Percentiles rank a stretch among this genome's conserved stretches.
Conservation (phyloP, 495 filamentous ascomycete species). For the Aspergillus steynii region DNA sequence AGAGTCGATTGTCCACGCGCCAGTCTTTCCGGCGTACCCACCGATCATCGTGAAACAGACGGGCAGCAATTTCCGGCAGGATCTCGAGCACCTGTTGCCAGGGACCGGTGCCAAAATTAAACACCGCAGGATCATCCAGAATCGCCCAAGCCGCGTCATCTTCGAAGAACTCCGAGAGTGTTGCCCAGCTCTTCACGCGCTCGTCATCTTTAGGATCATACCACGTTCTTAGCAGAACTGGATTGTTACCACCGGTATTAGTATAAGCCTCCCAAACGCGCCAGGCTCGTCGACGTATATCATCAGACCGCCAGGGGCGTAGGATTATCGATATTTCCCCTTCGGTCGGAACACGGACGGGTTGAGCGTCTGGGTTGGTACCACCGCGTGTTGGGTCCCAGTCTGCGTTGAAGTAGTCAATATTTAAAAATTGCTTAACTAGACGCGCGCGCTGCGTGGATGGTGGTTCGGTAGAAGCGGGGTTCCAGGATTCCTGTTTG, state of each 20-base stretch:
- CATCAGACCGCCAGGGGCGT: conserved; percentile 16
- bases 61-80: conserved; percentile 12
- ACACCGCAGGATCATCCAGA: conserved; percentile 15
- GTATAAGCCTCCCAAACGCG: conserved; percentile 5
- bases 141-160: conserved; percentile 13
- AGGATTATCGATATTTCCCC: conserved; percentile 18
- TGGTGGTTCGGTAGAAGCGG: conserved; percentile 10
- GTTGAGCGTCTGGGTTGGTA: background rate
- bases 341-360: conserved; percentile 8
- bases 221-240: conserved; percentile 17
- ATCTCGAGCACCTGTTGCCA: conserved; percentile 15
- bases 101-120: conserved; percentile 5
- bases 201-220: conserved; percentile 19
- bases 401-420: conserved; percentile 13
- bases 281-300: conserved; percentile 15
- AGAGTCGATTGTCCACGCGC: background rate
- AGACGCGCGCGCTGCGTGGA: conserved; percentile 17
- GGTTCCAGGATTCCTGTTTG: conserved; percentile 14
- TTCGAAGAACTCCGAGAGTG: conserved; percentile 7
- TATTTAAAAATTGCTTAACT: conserved; percentile 15
- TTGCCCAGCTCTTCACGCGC: conserved; percentile 11
- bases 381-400: background rate
- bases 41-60: background rate
- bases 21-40: background rate
- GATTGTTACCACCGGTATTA: background rate